These are phyloP conservation scores for Trichoderma arundinaceum DNA, from an alignment of 2,329 filamentous ascomycete genomes.

Conservation along the genomic window DNA sequence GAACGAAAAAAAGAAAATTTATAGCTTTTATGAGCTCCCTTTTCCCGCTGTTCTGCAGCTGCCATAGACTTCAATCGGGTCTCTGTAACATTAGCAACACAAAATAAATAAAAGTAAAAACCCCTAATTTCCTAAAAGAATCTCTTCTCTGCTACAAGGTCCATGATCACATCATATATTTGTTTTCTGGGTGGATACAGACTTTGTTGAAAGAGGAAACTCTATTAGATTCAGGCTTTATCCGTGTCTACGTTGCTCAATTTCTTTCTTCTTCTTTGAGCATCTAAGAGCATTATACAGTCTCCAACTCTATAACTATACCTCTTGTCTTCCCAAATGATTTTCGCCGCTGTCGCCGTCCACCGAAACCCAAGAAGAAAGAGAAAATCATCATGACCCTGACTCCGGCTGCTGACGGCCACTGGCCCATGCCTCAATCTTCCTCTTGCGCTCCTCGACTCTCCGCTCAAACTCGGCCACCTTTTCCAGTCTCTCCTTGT, in stretches of 20 bases:
- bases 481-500: slow-evolving; percentile 59
- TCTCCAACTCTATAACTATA: slow-evolving; percentile 12
- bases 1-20: slow-evolving; percentile 14
- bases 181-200: neutral
- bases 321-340: neutral
- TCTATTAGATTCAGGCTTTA: slow-evolving; percentile 21
- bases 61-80: slow-evolving; percentile 45
- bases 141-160: neutral
- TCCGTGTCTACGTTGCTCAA: slow-evolving; percentile 12
- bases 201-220: neutral
- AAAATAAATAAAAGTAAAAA: slow-evolving; percentile 29
- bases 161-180: neutral
- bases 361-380: slow-evolving; percentile 6
- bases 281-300: slow-evolving; percentile 16
- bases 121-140: neutral
- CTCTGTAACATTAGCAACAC: slow-evolving; percentile 45
- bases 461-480: slow-evolving; percentile 65
- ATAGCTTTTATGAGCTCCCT: slow-evolving; percentile 35
- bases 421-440: slow-evolving; percentile 55
- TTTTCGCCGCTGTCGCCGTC: neutral
- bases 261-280: neutral
- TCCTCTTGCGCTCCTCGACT: slow-evolving; percentile 56
- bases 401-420: slow-evolving; percentile 39
- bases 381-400: slow-evolving; percentile 12
- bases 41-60: slow-evolving; percentile 40